These are phyloP conservation scores for Rubia peregrina DNA, from an alignment of 305 asterid genomes.

Conservation along the genomic window DNA sequence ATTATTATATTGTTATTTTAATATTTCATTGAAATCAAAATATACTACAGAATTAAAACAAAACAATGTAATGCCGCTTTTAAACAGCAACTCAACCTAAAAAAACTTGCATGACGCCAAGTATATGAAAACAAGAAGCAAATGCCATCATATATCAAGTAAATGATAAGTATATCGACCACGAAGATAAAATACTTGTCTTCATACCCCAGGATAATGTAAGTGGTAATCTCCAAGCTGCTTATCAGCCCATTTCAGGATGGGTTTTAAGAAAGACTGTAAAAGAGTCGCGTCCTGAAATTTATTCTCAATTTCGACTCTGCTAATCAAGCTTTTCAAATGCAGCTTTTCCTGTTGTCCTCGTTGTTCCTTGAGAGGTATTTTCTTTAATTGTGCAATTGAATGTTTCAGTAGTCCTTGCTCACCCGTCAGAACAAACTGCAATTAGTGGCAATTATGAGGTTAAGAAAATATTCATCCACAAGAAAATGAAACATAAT, in stretches of 20 bases:
- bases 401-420: conserved; percentile 73
- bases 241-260: conserved; percentile 91
- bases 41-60: neutral
- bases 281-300: conserved; percentile 69
- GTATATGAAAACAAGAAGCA: neutral
- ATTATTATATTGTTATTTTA: neutral
- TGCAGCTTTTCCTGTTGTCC: conserved; percentile 92
- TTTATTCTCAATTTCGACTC: conserved; percentile 66
- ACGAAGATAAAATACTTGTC: conserved; percentile 11
- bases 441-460: conserved; percentile 18
- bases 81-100: neutral
- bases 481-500: neutral
- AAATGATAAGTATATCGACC: neutral
- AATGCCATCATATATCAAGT: neutral
- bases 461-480: neutral
- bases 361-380: conserved; percentile 91
- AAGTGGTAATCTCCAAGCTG: conserved; percentile 82
- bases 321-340: conserved; percentile 80
- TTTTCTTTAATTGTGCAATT: conserved; percentile 77
- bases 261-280: conserved; percentile 79
- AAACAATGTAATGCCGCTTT: neutral
- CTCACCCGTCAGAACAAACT: conserved; percentile 93
- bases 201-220: conserved; percentile 70
- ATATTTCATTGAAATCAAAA: neutral
- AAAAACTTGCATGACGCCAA: neutral